Evolutionary conservation across 2,329 filamentous ascomycete species (phyloP).

Genomic region (Colletotrichum sp.): DNA sequence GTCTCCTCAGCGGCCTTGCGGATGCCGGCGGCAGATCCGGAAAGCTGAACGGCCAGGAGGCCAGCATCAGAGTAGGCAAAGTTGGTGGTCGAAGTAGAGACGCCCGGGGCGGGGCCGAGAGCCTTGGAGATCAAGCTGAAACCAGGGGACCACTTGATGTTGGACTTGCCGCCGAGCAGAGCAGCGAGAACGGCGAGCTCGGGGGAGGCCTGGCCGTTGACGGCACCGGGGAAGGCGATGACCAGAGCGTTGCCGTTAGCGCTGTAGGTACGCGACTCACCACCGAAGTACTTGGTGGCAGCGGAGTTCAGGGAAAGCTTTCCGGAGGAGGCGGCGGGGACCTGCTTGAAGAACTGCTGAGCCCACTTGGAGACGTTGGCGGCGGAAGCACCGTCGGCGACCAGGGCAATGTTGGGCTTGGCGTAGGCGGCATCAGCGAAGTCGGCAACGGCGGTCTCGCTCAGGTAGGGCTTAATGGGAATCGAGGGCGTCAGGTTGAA

Average conservation of each 20-base stretch:
- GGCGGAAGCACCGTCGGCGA: slow-evolving; percentile 85
- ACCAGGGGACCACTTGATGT: slow-evolving; percentile 94
- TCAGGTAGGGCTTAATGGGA: slow-evolving; percentile 81
- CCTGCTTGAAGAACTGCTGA: slow-evolving; percentile 84
- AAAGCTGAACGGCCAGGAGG: slow-evolving; percentile 83
- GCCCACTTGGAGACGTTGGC: slow-evolving; percentile 86
- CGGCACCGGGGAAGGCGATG: slow-evolving; percentile 91
- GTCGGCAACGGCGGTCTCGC: slow-evolving; percentile 73
- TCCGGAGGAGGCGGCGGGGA: slow-evolving; percentile 60
- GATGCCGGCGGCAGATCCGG: slow-evolving; percentile 75
- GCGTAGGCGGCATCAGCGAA: slow-evolving; percentile 83
- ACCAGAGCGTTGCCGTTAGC: slow-evolving; percentile 81
- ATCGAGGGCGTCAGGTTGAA: slow-evolving; percentile 75
- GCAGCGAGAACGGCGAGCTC: slow-evolving; percentile 87
- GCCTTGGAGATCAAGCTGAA: slow-evolving; percentile 91
- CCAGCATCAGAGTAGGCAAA: slow-evolving; percentile 92
- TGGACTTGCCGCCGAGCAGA: slow-evolving; percentile 87
- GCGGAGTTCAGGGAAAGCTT: slow-evolving; percentile 62
- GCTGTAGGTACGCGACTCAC: slow-evolving; percentile 88
- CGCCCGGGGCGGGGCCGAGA: slow-evolving; percentile 67
- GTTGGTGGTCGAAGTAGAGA: slow-evolving; percentile 77
- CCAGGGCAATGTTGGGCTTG: slow-evolving; percentile 89
- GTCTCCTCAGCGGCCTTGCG: slow-evolving; percentile 76
- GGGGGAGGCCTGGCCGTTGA: slow-evolving; percentile 82
- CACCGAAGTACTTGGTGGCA: slow-evolving; percentile 88